These are phyloP conservation scores for Cynanchum wilfordii DNA, from an alignment of 257 asterid species.

Conservation along the genomic window DNA sequence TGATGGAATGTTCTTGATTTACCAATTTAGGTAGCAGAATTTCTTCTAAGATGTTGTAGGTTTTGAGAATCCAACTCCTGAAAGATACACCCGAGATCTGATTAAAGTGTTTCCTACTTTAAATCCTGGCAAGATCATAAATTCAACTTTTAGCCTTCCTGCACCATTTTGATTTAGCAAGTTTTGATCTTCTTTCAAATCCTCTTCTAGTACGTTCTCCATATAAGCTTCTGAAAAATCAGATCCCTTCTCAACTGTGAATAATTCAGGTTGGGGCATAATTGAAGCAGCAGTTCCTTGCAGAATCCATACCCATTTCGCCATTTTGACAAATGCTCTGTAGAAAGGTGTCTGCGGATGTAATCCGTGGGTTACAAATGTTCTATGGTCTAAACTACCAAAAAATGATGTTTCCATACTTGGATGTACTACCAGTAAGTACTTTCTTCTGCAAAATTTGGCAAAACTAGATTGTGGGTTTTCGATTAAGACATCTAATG, in stretches of 20 bases:
- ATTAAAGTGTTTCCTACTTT: slow-evolving; percentile 44
- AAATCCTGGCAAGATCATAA: slow-evolving; percentile 83
- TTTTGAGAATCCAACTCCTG: slow-evolving; percentile 25
- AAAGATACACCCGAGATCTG: slow-evolving; percentile 65
- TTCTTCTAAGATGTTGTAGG: slow-evolving; percentile 21
- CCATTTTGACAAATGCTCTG: slow-evolving; percentile 71
- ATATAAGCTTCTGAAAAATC: slow-evolving; percentile 52
- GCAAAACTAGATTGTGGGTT: slow-evolving; percentile 69
- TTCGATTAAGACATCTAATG: slow-evolving; percentile 48
- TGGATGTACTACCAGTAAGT: slow-evolving; percentile 62
- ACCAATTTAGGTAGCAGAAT: slow-evolving; percentile 5
- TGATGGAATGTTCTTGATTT: slow-evolving; percentile 2
- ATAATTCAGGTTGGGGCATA: slow-evolving; percentile 44
- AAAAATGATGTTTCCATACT: slow-evolving; percentile 67
- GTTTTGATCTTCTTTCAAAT: slow-evolving; percentile 40
- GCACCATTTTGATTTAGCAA: slow-evolving; percentile 20
- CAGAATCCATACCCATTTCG: slow-evolving; percentile 70
- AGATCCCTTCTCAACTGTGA: slow-evolving; percentile 53
- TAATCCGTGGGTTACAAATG: slow-evolving; percentile 47
- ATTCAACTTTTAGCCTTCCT: slow-evolving; percentile 56
- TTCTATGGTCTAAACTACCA: slow-evolving; percentile 68
- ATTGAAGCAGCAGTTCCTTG: slow-evolving; percentile 43
- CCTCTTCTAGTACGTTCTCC: slow-evolving; percentile 53
- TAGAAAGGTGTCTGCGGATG: slow-evolving; percentile 72
- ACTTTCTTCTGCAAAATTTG: slow-evolving; percentile 62